These are phyloP conservation scores for Tetracladium maxilliforme DNA, from an alignment of 2,329 filamentous ascomycete genomes.

Conservation along the genomic window DNA sequence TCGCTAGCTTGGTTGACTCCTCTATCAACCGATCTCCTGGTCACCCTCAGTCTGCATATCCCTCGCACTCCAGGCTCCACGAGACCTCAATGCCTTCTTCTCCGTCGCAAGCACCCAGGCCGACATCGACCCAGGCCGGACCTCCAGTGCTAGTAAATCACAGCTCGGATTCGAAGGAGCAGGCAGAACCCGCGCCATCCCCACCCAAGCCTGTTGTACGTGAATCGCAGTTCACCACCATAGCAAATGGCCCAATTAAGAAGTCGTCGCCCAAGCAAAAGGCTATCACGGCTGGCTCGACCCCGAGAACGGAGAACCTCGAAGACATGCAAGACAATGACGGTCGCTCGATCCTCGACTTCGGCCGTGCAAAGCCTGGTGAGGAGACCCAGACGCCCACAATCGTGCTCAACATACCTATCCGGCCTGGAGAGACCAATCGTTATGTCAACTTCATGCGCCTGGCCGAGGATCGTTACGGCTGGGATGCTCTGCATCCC, in stretches of 20 bases:
- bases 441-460: slow-evolving; percentile 93
- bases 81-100: no score
- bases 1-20: slow-evolving; percentile 77
- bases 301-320: slow-evolving; percentile 32
- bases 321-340: slow-evolving; percentile 22
- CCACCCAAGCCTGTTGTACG: no score
- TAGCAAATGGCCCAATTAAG: slow-evolving; percentile 20
- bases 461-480: slow-evolving; percentile 84
- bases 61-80: no score
- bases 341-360: slow-evolving; percentile 15
- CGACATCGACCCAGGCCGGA: no score
- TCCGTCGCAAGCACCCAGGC: no score
- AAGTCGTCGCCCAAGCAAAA: slow-evolving; percentile 32
- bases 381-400: slow-evolving; percentile 51
- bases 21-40: slow-evolving; percentile 20
- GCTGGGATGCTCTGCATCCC: slow-evolving; percentile 86
- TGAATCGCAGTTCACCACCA: no score
- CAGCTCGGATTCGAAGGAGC: no score
- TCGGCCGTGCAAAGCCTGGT: no score
- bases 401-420: slow-evolving; percentile 70
- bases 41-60: no score
- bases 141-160: no score
- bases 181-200: no score
- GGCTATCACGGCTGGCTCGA: slow-evolving; percentile 23
- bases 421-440: slow-evolving; percentile 62